A percentile compares a stretch with the other conserved stretches of the same genome.
phyloP scores from a whole-genome alignment of 108 stramenopile species.

The Skeletonema tropicum region DNA sequence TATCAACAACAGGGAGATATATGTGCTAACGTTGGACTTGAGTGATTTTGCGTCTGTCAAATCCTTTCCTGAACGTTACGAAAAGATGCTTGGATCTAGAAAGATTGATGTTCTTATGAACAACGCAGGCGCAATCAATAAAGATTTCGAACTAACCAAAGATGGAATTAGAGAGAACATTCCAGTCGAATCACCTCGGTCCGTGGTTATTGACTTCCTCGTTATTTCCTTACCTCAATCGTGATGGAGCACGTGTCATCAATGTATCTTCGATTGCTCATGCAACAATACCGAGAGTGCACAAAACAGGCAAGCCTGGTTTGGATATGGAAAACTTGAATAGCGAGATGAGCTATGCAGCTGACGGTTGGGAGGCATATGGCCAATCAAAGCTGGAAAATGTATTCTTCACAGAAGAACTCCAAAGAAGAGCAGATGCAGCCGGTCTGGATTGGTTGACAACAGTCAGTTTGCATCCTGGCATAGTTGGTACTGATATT shows the following conservation, averaged over 20 bases:
- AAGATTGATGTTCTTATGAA: constrained; percentile 46
- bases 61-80: constrained; percentile 15
- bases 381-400: constrained; percentile 26
- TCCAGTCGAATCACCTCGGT: constrained; percentile 45
- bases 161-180: constrained; percentile 51
- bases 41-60: constrained; percentile 11
- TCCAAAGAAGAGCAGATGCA: constrained; percentile 10
- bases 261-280: constrained; percentile 22
- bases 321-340: constrained; percentile 14
- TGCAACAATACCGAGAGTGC: neutral
- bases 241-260: constrained; percentile 13
- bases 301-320: constrained; percentile 18
- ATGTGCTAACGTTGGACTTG: neutral
- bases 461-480: constrained; percentile 10
- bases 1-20: constrained; percentile 10
- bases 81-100: constrained; percentile 10
- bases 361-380: constrained; percentile 23
- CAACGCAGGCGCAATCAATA: constrained; percentile 47
- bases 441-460: constrained; percentile 18
- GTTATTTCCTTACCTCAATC: constrained; percentile 16
- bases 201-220: constrained; percentile 40
- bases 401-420: constrained; percentile 31
- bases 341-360: constrained; percentile 18
- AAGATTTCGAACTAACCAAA: constrained; percentile 5
- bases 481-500: constrained; percentile 3